Evolutionary conservation across 805 yeast species (phyloP).

Genomic region (Myxozyma kluyveri): DNA sequence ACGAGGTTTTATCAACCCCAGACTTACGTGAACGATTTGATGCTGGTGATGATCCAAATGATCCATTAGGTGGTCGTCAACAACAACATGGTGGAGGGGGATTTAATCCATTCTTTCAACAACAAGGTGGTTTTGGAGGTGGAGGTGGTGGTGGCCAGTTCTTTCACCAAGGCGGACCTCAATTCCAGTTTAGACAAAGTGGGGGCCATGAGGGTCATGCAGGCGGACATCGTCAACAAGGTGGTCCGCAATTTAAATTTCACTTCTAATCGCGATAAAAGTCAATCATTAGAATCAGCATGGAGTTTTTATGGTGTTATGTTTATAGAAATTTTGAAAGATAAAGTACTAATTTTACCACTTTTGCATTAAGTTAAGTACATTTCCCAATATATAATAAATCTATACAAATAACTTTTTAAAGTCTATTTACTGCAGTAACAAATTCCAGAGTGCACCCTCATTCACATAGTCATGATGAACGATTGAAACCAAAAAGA

Average conservation of each 20-base stretch:
- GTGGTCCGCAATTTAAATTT: constrained; percentile 10
- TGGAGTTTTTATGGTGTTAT: too few relatives aligned
- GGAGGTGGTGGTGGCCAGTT: constrained; percentile 13
- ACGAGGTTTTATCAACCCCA: constrained; percentile 73
- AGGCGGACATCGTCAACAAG: not conserved
- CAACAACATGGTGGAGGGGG: constrained; percentile 5
- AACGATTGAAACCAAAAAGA: constrained; percentile 77
- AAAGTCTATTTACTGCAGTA: constrained; percentile 32
- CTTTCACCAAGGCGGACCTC: constrained; percentile 17
- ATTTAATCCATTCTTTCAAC: constrained; percentile 14
- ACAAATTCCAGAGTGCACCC: constrained; percentile 70
- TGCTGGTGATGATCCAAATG: constrained; percentile 53
- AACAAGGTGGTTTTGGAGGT: constrained; percentile 7
- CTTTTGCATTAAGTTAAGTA: too few relatives aligned
- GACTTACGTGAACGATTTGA: constrained; percentile 68
- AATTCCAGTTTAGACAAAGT: constrained; percentile 4
- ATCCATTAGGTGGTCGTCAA: constrained; percentile 10
- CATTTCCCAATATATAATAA: not conserved
- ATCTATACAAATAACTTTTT: too few relatives aligned
- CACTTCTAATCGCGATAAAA: too few relatives aligned
- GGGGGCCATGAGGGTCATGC: constrained; percentile 1
- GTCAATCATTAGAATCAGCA: too few relatives aligned
- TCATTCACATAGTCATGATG: constrained; percentile 79
- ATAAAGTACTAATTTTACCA: too few relatives aligned
- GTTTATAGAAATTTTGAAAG: too few relatives aligned